Percentiles rank a stretch among this genome's conserved stretches.
These are phyloP conservation scores for Amniculicola lignicola DNA, from an alignment of 495 filamentous ascomycete species.

Conservation along the genomic window DNA sequence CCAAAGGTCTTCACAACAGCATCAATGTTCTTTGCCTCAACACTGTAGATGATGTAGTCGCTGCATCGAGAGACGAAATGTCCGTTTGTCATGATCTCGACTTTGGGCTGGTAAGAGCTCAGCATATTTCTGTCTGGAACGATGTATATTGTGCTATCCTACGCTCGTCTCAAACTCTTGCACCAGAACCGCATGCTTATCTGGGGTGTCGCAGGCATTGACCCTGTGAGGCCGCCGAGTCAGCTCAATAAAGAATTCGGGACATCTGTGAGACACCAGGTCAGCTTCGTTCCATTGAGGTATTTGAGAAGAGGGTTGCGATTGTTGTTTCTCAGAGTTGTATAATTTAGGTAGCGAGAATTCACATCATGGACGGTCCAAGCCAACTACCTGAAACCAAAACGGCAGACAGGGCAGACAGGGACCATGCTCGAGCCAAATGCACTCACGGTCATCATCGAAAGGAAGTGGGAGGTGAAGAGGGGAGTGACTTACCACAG, in stretches of 20 bases:
- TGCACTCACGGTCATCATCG: conserved; percentile 99
- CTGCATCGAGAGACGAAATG: conserved; percentile 90
- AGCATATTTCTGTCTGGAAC: conserved; percentile 46
- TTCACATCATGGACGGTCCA: conserved; percentile 84
- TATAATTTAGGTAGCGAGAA: conserved; percentile 86
- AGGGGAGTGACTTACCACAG: conserved; percentile 26
- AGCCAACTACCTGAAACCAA: conserved; percentile 47
- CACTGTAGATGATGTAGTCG: conserved; percentile 97
- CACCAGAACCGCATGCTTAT: conserved; percentile 72
- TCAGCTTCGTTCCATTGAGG: conserved; percentile 22
- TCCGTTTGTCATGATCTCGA: conserved; percentile 82
- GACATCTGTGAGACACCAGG: conserved; percentile 9
- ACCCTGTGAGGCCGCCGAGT: conserved; percentile 56
- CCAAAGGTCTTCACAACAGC: conserved; percentile 80
- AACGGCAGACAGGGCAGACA: conserved; percentile 47
- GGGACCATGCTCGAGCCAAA: conserved; percentile 96
- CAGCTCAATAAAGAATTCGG: conserved; percentile 6
- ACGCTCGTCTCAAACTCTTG: conserved; percentile 74
- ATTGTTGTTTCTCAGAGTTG: conserved; percentile 65
- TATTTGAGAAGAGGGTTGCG: neutral
- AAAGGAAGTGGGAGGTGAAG: conserved; percentile 23
- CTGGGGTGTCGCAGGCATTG: conserved; percentile 87
- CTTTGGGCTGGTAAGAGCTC: conserved; percentile 61
- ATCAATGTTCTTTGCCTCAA: conserved; percentile 88
- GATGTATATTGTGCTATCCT: conserved; percentile 42